Evolutionary conservation across 345 rosid species (phyloP).

Genomic region (Populus deltoides): DNA sequence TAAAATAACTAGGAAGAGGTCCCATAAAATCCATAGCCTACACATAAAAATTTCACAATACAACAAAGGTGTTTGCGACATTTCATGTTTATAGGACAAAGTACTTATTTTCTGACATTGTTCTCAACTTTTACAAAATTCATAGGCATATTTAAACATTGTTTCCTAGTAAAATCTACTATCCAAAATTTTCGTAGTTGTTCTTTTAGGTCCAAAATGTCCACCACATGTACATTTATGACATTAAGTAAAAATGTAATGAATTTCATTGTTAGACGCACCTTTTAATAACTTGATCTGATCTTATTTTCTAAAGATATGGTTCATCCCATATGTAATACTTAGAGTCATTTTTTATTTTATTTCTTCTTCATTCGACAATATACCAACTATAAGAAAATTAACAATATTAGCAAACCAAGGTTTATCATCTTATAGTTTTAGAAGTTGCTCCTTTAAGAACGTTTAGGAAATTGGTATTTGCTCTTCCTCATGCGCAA

Average conservation of each 20-base stretch:
- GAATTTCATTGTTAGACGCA: too few relatives aligned
- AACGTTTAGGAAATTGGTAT: too few relatives aligned
- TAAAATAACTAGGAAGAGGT: background rate
- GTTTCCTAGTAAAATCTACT: background rate
- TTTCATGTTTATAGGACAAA: background rate
- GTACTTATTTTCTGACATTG: background rate
- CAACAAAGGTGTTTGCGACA: background rate
- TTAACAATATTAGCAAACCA: too few relatives aligned
- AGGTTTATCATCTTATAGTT: too few relatives aligned
- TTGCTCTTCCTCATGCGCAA: background rate
- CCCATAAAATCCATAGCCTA: background rate
- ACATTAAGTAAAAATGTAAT: background rate
- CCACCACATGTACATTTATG: background rate
- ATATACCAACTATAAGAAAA: too few relatives aligned
- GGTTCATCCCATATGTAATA: background rate
- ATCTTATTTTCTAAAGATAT: background rate
- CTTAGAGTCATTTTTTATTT: background rate
- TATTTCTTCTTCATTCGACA: background rate
- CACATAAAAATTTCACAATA: background rate
- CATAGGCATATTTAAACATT: background rate
- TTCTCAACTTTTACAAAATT: background rate
- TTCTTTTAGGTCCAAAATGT: background rate
- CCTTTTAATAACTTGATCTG: background rate
- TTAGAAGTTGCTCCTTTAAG: too few relatives aligned
- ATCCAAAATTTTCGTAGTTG: background rate